Percentiles rank a stretch among this genome's conserved stretches.
These are phyloP conservation scores for Trichopus zeylanicus DNA, from an alignment of 116 monocot species.

Conservation along the genomic window DNA sequence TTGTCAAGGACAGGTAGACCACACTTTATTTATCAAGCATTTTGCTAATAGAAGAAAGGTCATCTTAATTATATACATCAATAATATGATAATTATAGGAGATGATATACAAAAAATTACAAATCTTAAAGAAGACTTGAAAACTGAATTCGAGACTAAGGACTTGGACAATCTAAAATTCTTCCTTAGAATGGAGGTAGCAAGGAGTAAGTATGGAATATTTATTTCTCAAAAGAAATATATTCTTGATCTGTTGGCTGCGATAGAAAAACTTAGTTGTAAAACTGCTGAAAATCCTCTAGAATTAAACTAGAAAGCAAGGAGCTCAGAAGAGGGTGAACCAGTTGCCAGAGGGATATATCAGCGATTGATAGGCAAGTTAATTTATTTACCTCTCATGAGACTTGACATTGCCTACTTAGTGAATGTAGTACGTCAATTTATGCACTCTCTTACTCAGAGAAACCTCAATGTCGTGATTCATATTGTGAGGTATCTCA, in stretches of 20 bases:
- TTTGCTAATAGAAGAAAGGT: not conserved
- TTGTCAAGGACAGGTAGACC: not conserved
- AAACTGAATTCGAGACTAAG: not conserved
- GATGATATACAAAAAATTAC: not conserved
- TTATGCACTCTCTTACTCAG: not conserved
- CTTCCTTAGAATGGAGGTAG: slow-evolving; percentile 4
- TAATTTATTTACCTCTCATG: no score
- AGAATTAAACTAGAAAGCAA: not conserved
- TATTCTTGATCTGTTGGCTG: not conserved
- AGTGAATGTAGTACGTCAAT: not conserved
- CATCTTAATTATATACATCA: not conserved
- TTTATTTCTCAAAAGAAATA: not conserved
- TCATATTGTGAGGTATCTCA: not conserved
- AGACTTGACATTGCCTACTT: not conserved
- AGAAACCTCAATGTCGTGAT: not conserved
- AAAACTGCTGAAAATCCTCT: not conserved
- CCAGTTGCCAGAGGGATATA: not conserved
- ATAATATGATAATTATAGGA: not conserved
- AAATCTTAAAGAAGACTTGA: not conserved
- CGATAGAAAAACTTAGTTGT: not conserved
- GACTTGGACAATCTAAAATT: not conserved
- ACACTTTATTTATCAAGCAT: not conserved
- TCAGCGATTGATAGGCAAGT: not conserved
- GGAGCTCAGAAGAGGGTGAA: not conserved
- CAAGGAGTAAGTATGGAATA: not conserved